Percentiles rank a stretch among this genome's conserved stretches.
phyloP scores from a whole-genome alignment of 768 basidiomycete genomes.

The Phylloporus scabripes region DNA sequence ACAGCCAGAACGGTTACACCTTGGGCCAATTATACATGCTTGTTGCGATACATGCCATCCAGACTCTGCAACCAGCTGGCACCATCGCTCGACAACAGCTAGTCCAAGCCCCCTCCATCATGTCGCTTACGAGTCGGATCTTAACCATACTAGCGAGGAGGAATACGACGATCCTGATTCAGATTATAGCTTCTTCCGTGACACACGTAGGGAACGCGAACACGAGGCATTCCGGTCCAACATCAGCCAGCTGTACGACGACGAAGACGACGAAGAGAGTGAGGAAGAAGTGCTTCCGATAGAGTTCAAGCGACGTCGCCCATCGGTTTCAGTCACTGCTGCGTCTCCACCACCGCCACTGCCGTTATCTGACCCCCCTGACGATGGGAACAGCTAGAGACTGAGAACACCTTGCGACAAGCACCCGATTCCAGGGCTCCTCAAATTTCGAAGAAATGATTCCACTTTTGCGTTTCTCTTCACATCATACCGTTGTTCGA shows the following conservation, averaged over 20 bases:
- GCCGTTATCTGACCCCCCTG: constrained; percentile 17
- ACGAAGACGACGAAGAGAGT: constrained; percentile 31
- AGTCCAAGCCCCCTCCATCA: constrained; percentile 39
- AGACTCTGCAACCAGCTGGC: constrained; percentile 20
- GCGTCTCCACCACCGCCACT: constrained; percentile 23
- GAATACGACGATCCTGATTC: constrained; percentile 30
- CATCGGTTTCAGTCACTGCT: constrained; percentile 27
- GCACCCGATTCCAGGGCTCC: constrained; percentile 13
- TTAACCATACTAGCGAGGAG: constrained; percentile 27
- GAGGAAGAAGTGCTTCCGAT: constrained; percentile 33
- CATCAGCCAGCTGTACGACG: constrained; percentile 30
- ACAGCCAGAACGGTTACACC: constrained; percentile 28
- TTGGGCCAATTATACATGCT: constrained; percentile 17
- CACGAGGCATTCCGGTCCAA: constrained; percentile 27
- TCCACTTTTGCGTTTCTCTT: constrained; percentile 2
- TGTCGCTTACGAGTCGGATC: constrained; percentile 28
- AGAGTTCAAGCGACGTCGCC: constrained; percentile 33
- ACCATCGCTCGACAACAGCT: constrained; percentile 29
- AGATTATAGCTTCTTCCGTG: constrained; percentile 32
- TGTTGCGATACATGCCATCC: constrained; percentile 23
- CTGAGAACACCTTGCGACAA: constrained; percentile 1
- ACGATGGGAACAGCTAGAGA: constrained; percentile 12
- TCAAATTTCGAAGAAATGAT: constrained; percentile 9
- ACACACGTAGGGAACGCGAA: constrained; percentile 23
- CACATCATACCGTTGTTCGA: constrained; percentile 9